These are phyloP conservation scores for Puccinia triticina DNA, from an alignment of 1,284 basidiomycete genomes.

Conservation along the genomic window DNA sequence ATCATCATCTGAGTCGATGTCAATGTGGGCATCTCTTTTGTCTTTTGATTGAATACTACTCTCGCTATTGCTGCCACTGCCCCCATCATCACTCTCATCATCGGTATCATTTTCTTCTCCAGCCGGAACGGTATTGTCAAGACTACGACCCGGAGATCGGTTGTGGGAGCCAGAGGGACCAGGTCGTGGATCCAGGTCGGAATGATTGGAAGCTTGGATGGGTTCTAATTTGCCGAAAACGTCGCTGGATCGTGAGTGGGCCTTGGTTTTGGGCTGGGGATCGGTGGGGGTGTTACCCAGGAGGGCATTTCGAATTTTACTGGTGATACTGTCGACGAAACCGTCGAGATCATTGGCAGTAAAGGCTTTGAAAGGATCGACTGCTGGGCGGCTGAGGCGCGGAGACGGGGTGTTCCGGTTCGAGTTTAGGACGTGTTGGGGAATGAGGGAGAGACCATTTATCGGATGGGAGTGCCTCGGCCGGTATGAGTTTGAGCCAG, in stretches of 20 bases:
- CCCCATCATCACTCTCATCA: constrained; percentile 6
- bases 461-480: constrained; percentile 48
- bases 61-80: not conserved
- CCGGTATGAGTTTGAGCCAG: constrained; percentile 19
- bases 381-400: constrained; percentile 36
- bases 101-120: constrained; percentile 9
- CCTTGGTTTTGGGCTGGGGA: not conserved
- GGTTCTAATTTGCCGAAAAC: constrained; percentile 28
- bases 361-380: constrained; percentile 47
- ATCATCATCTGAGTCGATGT: constrained; percentile 1
- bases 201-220: not conserved
- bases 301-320: constrained; percentile 35
- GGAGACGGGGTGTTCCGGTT: constrained; percentile 36
- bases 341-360: constrained; percentile 46
- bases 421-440: constrained; percentile 44
- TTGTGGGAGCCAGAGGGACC: not conserved
- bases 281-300: constrained; percentile 14
- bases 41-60: not conserved
- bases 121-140: not conserved
- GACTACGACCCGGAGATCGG: not conserved
- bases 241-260: constrained; percentile 15
- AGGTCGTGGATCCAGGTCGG: not conserved
- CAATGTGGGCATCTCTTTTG: not conserved
- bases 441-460: constrained; percentile 49
- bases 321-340: constrained; percentile 50